These are phyloP conservation scores for Pascua guehoae DNA, from an alignment of 1,284 basidiomycete species.

Conservation along the genomic window DNA sequence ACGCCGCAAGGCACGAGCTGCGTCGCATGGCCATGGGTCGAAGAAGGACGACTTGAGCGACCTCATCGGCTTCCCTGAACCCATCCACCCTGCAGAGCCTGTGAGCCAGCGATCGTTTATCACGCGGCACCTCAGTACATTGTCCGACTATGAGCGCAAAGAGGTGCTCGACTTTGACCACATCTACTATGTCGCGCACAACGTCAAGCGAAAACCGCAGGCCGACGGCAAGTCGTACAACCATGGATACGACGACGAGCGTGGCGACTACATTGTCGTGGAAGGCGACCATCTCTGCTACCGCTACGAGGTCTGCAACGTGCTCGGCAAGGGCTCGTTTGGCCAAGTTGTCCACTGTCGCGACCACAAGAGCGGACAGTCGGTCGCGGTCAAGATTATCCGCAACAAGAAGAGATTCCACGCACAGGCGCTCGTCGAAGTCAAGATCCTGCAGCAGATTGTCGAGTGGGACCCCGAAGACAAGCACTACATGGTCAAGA, in stretches of 20 bases:
- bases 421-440: slow-evolving; percentile 96
- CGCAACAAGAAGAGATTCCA: slow-evolving; percentile 99
- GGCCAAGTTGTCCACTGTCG: slow-evolving; percentile 95
- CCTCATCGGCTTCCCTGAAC: slow-evolving; percentile 88
- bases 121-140: slow-evolving; percentile 52
- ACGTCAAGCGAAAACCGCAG: slow-evolving; percentile 28
- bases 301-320: slow-evolving; percentile 89
- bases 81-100: slow-evolving; percentile 66
- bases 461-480: slow-evolving; percentile 97
- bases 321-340: slow-evolving; percentile 96
- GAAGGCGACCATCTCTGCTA: slow-evolving; percentile 90
- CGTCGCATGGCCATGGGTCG: slow-evolving; percentile 55
- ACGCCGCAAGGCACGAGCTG: slow-evolving; percentile 80
- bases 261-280: slow-evolving; percentile 92
- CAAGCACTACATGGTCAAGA: slow-evolving; percentile 94
- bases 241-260: slow-evolving; percentile 95
- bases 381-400: slow-evolving; percentile 98
- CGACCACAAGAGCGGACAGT: slow-evolving; percentile 93
- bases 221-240: slow-evolving; percentile 78
- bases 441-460: slow-evolving; percentile 94
- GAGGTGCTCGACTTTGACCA: slow-evolving; percentile 85
- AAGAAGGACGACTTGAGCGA: slow-evolving; percentile 83
- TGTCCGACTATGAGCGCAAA: slow-evolving; percentile 82
- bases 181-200: slow-evolving; percentile 62
- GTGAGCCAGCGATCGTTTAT: slow-evolving; percentile 60